phyloP scores from a whole-genome alignment of 2,329 filamentous ascomycete genomes.

The Rhynchosporium graminicola region DNA sequence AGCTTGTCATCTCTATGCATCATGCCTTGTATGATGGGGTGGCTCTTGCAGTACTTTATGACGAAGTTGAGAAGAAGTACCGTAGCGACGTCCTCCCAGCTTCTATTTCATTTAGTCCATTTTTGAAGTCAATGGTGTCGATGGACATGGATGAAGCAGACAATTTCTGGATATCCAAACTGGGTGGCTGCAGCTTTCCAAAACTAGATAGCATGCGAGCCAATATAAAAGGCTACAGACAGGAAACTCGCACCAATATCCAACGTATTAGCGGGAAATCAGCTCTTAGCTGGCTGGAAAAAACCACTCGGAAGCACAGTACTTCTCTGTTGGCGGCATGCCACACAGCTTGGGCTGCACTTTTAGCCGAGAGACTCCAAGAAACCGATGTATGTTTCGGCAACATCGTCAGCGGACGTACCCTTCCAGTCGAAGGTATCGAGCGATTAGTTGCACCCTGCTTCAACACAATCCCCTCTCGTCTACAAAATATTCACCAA shows the following conservation, averaged over 20 bases:
- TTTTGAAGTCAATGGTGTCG: conserved; percentile 60
- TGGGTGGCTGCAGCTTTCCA: conserved; percentile 52
- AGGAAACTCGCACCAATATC: conserved; percentile 18
- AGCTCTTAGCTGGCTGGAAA: conserved; percentile 45
- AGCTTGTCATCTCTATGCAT: conserved; percentile 51
- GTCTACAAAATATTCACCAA: conserved; percentile 61
- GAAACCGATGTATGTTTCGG: conserved; percentile 78
- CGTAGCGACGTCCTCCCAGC: conserved; percentile 48
- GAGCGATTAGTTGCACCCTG: conserved; percentile 81
- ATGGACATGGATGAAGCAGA: conserved; percentile 53
- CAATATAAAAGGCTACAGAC: not conserved
- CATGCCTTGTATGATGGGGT: conserved; percentile 87
- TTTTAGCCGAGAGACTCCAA: conserved; percentile 58
- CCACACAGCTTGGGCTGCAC: conserved; percentile 71
- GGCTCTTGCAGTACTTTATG: conserved; percentile 68
- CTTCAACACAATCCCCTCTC: conserved; percentile 84
- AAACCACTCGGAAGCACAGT: conserved; percentile 52
- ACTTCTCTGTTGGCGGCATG: conserved; percentile 66
- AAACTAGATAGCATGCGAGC: conserved; percentile 7
- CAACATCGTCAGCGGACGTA: conserved; percentile 79
- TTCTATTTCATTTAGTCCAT: conserved; percentile 59
- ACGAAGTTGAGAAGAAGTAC: conserved; percentile 67
- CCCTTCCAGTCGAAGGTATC: conserved; percentile 63
- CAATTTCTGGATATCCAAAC: conserved; percentile 63
- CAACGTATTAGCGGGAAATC: conserved; percentile 19